Evolutionary conservation across 768 basidiomycete genomes (phyloP), one percentile per base, ranked within the genome.

Genomic region (Agaricus blazei): DNA sequence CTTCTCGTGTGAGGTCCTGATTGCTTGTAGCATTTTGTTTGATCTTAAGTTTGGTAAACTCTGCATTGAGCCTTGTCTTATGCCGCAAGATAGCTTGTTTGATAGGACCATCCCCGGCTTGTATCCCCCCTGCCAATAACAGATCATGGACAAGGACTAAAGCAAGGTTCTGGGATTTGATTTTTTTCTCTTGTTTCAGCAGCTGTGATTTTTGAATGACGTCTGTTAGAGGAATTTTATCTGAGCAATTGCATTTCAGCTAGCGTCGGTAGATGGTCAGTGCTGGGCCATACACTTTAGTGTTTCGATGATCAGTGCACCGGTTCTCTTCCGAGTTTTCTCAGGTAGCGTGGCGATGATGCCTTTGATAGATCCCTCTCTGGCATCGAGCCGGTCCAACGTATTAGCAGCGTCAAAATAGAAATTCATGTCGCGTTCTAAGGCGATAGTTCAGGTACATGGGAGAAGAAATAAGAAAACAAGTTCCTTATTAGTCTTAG

Each of bases 81-180:
- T 99, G 94, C 37, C 91, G 82, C 42, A 92, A 68, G 44, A 97
- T 66, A 0, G 91, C 92, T 63, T 90, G 88, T 62, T 97, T 97
- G 51, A 96, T 74, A 3, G 91, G 90, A 24, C 95, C 93, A 67
- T 96, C 88, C 45, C 90, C 85, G 6, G 92, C 88, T 67, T 97
- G 91, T 60, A 99, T 93, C 9, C 93, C 90, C 19, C 81, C 74
- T 14, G 89, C 78, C 38, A 97, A 76, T 27, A 99, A 75, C 7
- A 95, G 71, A 70, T 99, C 97, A 62, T 99, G 96, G 1, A 95
- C 84, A 34, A 98, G 85, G 41, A 96, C 85, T 6, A 94, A 77
- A 2, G 88, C 85, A 45, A 98, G 78, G 63, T 85, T 89, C 40
- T 74, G 64, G 0, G 91, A 90, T 1, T 83, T 85, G 52, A 96